Base-by-base conservation (phyloP, 164 flowering plant species). In the Vitis amurensis region DNA sequence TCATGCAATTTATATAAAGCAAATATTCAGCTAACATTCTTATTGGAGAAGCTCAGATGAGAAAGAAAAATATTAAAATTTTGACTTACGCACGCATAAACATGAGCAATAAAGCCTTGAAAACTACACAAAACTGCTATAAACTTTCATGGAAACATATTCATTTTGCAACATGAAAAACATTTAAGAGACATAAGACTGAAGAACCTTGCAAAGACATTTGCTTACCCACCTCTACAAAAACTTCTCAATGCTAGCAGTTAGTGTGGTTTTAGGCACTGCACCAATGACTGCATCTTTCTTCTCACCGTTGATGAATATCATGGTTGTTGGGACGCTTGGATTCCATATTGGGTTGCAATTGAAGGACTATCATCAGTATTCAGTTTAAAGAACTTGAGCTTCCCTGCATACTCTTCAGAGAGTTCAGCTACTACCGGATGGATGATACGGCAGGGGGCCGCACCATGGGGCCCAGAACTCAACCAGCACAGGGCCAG, bases 401-500 rank as follows among this genome's bases (percentile, higher is more conserved):
- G 67, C 56, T 76, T 80, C 55, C 78, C 78, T 9, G 76, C 74
- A 59, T 79, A 79, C 48, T 73, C 55, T 57, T 67, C 15, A 1
- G 77, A 68, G 7, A 79, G 60, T 62, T 76, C 80, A 17, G 31
- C 75, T 11, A 80, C 57, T 5, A 74, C 68, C 0, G 83, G 80
- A 12, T 64, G 63, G 61, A 80, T 68, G 63, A 80, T 71, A 3
- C 80, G 70, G 78, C 83, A 80, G 17, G 83, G n/a, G 83, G 2
- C 83, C 83, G 31, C 83, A 80, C 83, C 83, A 80, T 8, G 83
- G 76, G 4, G 83, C 83, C 75, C 76, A 80, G 55, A 80, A 80
- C 51, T 80, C 83, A 17, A 80, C 83, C 69, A 79, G 62, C n/a
- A 79, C 82, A 31, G 80, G 82, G 1, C 53, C 68, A 13, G 73